phyloP scores from a whole-genome alignment of 140 eudicot species.

The Stevia rebaudiana region DNA sequence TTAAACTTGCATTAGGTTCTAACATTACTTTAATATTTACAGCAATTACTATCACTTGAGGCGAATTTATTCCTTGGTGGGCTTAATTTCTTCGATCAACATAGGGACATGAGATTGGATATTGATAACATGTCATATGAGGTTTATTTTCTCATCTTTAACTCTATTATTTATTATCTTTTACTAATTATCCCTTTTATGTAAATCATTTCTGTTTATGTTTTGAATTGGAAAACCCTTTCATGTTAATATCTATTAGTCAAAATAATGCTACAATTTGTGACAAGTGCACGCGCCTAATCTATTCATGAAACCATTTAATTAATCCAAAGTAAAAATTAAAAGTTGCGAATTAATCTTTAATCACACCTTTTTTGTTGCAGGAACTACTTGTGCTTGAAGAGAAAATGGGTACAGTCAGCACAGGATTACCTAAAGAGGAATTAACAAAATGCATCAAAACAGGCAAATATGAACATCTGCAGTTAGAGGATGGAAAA shows the following conservation, averaged over 20 bases:
- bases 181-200: background rate
- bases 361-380: background rate
- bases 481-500: constrained; percentile 24
- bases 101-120: constrained; percentile 91
- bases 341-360: background rate
- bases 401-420: constrained; percentile 89
- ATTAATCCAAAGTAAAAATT: background rate
- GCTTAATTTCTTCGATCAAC: constrained; percentile 66
- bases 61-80: constrained; percentile 64
- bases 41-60: constrained; percentile 74
- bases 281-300: background rate
- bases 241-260: background rate
- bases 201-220: background rate
- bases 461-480: constrained; percentile 37
- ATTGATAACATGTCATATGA: constrained; percentile 97
- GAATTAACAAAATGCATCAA: constrained; percentile 54
- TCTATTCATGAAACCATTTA: background rate
- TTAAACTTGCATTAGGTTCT: constrained; percentile 5
- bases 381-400: constrained; percentile 92
- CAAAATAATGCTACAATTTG: constrained; percentile 9
- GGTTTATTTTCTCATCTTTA: constrained; percentile 37
- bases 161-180: background rate
- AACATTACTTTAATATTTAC: constrained; percentile 15
- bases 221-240: background rate
- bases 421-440: constrained; percentile 76